Conservation (phyloP, 225 moss, liverwort and hornwort species). For the Sphagnum contortum region DNA sequence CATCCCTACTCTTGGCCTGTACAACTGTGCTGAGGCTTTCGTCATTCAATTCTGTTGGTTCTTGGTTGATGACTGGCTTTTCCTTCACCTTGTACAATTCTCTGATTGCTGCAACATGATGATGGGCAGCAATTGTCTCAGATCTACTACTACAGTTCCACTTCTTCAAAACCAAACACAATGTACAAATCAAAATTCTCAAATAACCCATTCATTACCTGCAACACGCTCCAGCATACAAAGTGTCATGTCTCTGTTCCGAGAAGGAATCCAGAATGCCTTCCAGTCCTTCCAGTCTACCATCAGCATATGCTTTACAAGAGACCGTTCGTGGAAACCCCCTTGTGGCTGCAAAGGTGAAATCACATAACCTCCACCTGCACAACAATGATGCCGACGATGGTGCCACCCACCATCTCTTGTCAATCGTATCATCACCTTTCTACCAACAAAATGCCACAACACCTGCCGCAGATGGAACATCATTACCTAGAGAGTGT, state of each 20-base stretch:
- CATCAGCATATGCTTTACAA: slow-evolving; percentile 81
- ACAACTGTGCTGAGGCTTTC: too few relatives aligned
- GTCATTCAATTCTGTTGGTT: too few relatives aligned
- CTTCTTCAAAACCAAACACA: too few relatives aligned
- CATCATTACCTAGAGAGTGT: too few relatives aligned
- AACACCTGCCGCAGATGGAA: too few relatives aligned
- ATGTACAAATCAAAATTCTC: too few relatives aligned
- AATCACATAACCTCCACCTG: slow-evolving; percentile 93
- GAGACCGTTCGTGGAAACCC: slow-evolving; percentile 31
- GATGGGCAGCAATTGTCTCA: too few relatives aligned
- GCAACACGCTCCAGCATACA: slow-evolving; percentile 74
- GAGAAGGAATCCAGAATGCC: slow-evolving; percentile 21
- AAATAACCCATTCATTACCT: slow-evolving; percentile 21
- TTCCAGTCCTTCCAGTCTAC: slow-evolving; percentile 81
- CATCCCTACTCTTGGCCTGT: too few relatives aligned
- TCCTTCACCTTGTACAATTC: slow-evolving; percentile 66
- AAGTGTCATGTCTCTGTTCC: slow-evolving; percentile 58
- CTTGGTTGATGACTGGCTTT: too few relatives aligned
- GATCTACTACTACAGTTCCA: too few relatives aligned
- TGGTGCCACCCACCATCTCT: too few relatives aligned
- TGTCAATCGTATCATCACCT: background rate
- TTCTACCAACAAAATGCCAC: too few relatives aligned
- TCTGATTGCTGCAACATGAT: slow-evolving; percentile 57
- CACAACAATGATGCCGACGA: slow-evolving; percentile 7
- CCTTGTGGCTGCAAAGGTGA: slow-evolving; percentile 51